These are phyloP conservation scores for Bertia moriformis DNA, from an alignment of 2,329 filamentous ascomycete species.

Conservation along the genomic window DNA sequence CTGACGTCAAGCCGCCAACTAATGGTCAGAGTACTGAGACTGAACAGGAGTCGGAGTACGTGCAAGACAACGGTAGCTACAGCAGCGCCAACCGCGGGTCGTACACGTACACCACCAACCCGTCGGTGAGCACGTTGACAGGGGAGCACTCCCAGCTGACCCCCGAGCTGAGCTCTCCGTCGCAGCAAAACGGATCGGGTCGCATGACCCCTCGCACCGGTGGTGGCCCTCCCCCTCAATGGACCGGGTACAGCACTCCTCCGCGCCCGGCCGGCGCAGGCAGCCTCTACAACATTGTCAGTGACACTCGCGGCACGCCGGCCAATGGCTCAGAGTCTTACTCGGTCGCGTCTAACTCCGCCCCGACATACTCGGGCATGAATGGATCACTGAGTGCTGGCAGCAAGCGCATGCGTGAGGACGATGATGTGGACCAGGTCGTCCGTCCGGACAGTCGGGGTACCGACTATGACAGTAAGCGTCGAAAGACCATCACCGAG, in stretches of 20 bases:
- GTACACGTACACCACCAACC: background rate
- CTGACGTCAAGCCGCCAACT: background rate
- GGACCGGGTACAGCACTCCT: background rate
- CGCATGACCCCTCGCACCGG: background rate
- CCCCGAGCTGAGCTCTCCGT: background rate
- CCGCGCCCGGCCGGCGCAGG: background rate
- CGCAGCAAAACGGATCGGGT: conserved; percentile 1
- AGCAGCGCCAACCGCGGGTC: background rate
- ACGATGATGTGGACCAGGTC: background rate
- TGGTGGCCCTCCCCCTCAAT: background rate
- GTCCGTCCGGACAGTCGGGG: background rate
- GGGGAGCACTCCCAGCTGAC: conserved; percentile 1
- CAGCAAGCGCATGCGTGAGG: background rate
- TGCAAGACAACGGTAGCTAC: background rate
- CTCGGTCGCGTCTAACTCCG: background rate
- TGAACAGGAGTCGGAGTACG: background rate
- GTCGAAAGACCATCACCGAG: background rate
- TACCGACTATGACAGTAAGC: conserved; percentile 1
- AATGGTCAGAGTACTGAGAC: background rate
- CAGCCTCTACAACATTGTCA: background rate
- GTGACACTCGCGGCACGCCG: background rate
- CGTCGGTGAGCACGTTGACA: background rate
- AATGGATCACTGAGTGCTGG: background rate
- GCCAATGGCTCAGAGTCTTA: background rate
- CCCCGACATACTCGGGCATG: background rate